These are phyloP conservation scores for Naganishia sp. DNA, from an alignment of 1,284 basidiomycete genomes.

Conservation along the genomic window DNA sequence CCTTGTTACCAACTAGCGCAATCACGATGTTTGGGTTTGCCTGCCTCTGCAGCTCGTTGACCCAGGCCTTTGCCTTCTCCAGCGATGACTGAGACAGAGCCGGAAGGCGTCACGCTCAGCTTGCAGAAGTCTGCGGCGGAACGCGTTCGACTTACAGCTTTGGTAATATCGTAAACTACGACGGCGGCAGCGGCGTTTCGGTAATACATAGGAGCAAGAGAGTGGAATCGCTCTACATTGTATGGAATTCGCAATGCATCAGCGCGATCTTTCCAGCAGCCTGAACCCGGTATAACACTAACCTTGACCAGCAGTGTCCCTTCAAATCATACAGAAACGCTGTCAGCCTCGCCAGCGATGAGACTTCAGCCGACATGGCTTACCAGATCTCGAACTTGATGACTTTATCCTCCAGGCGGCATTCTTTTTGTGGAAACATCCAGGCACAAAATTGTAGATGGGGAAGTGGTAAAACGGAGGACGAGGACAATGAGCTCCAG, in stretches of 20 bases:
- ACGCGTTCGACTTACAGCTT: slow-evolving; percentile 44
- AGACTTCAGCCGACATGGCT: slow-evolving; percentile 26
- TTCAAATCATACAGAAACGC: slow-evolving; percentile 21
- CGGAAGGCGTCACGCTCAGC: not conserved
- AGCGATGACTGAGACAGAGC: slow-evolving; percentile 64
- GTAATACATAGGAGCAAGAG: slow-evolving; percentile 88
- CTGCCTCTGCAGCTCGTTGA: slow-evolving; percentile 98
- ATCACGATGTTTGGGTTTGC: slow-evolving; percentile 99
- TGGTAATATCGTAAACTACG: slow-evolving; percentile 94
- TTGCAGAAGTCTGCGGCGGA: not conserved
- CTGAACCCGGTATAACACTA: slow-evolving; percentile 7
- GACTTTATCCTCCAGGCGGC: slow-evolving; percentile 54
- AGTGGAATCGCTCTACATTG: slow-evolving; percentile 49
- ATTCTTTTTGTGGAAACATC: slow-evolving; percentile 41
- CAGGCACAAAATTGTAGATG: not conserved
- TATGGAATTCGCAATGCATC: not conserved
- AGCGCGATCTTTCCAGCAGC: not conserved
- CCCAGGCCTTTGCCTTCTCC: slow-evolving; percentile 99
- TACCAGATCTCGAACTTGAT: slow-evolving; percentile 57
- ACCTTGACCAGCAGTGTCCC: slow-evolving; percentile 55
- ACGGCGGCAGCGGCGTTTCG: slow-evolving; percentile 95
- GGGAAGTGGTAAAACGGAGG: not conserved
- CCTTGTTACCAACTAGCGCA: slow-evolving; percentile 91
- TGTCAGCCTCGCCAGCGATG: not conserved
- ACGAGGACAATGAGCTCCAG: not conserved